A percentile compares a stretch with the other conserved stretches of the same genome.
Conservation (phyloP, 441 rosid species). For the Arabidopsis lyrata region DNA sequence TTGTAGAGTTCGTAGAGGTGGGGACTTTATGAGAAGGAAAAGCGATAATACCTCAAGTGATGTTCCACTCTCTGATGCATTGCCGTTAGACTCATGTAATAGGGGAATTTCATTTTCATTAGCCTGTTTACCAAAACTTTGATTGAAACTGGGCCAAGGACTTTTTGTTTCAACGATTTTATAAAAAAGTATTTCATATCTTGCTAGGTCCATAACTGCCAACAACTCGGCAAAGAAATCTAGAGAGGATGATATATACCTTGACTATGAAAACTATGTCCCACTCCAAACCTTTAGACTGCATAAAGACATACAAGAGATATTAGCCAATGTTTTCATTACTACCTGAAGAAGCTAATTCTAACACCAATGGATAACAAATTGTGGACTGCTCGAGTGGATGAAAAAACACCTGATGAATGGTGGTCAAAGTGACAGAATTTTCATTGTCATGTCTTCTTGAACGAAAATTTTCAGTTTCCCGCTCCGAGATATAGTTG, state of each 20-base stretch:
- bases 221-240: constrained; percentile 3
- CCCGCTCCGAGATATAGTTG: constrained; percentile 71
- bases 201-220: constrained; percentile 25
- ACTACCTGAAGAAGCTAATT: constrained; percentile 24
- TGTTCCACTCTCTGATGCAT: constrained; percentile 59
- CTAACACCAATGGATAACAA: constrained; percentile 27
- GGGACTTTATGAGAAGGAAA: constrained; percentile 18
- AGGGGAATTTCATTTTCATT: constrained; percentile 97
- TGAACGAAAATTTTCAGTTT: constrained; percentile 75
- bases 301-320: constrained; percentile 46
- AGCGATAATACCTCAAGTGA: constrained; percentile 74
- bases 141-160: constrained; percentile 15
- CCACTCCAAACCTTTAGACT: constrained; percentile 99
- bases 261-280: constrained; percentile 91
- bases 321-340: constrained; percentile 32
- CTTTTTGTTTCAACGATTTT: neutral
- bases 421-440: constrained; percentile 91
- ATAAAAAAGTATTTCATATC: neutral
- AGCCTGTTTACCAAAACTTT: constrained; percentile 56
- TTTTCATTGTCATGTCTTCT: constrained; percentile 78
- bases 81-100: constrained; percentile 69
- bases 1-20: constrained; percentile 19
- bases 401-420: constrained; percentile 79
- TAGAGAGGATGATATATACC: constrained; percentile 56
- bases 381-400: constrained; percentile 24